Evolutionary conservation across 2,329 filamentous ascomycete species (phyloP).

Genomic region (Bipolaris sorokiniana): DNA sequence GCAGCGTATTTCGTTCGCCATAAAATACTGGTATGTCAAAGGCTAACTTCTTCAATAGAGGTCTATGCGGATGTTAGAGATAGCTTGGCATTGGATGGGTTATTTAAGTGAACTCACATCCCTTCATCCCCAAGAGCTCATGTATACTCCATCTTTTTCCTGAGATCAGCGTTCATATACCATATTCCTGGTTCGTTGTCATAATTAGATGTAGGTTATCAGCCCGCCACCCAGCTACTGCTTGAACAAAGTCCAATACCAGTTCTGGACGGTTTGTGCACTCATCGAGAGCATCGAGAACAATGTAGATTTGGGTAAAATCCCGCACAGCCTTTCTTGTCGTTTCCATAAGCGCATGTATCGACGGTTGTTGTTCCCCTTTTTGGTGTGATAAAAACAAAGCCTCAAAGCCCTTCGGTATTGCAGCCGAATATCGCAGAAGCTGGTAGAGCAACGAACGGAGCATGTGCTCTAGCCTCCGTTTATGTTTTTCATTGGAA

Average conservation of each 20-base stretch:
- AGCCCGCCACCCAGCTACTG: conserved; percentile 20
- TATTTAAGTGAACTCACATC: too few species aligned
- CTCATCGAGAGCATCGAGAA: conserved; percentile 42
- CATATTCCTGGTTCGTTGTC: conserved; percentile 8
- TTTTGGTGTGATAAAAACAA: conserved; percentile 34
- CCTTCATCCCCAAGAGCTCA: too few species aligned
- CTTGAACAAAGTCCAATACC: conserved; percentile 31
- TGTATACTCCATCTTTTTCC: conserved; percentile 16
- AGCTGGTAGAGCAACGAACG: conserved; percentile 51
- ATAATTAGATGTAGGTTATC: conserved; percentile 30
- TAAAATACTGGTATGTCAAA: too few species aligned
- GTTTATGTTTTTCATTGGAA: conserved; percentile 50
- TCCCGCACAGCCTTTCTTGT: conserved; percentile 19
- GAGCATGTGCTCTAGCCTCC: conserved; percentile 43
- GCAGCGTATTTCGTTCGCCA: too few species aligned
- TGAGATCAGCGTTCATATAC: too few species aligned
- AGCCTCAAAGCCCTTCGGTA: conserved; percentile 26
- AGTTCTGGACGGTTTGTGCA: conserved; percentile 32
- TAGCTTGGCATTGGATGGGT: too few species aligned
- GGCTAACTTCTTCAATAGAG: too few species aligned
- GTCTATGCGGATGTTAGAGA: too few species aligned
- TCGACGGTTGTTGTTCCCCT: conserved; percentile 29
- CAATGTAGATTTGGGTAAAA: conserved; percentile 23
- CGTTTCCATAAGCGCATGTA: conserved; percentile 32
- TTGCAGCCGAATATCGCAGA: conserved; percentile 18